Evolutionary conservation across 2,329 filamentous ascomycete genomes (phyloP).

Genomic region (Ophiostoma australiae): DNA sequence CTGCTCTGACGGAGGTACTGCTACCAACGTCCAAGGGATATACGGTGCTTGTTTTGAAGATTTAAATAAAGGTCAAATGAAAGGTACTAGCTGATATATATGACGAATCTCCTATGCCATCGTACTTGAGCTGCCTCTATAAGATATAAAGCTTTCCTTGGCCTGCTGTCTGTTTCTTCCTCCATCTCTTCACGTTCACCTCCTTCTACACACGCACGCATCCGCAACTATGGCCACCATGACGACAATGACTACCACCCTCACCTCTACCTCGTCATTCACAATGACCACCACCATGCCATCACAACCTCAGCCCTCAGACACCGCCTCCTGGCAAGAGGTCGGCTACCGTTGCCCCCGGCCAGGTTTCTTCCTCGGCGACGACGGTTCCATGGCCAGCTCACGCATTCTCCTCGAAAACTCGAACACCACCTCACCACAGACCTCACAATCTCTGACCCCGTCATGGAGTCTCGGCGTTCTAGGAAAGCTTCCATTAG

Average conservation of each 20-base stretch:
- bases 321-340: conserved; percentile 24
- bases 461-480: conserved; percentile 23
- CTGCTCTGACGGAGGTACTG: not conserved
- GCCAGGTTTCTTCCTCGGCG: conserved; percentile 28
- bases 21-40: not conserved
- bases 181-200: not conserved
- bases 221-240: conserved; percentile 1
- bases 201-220: not conserved
- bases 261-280: not conserved
- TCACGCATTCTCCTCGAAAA: conserved; percentile 16
- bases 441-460: not conserved
- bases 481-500: conserved; percentile 23
- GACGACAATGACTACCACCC: not conserved
- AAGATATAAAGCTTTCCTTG: not conserved
- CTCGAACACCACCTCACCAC: not conserved
- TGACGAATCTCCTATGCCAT: not conserved
- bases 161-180: not conserved
- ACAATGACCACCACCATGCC: not conserved
- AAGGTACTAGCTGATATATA: not conserved
- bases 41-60: not conserved
- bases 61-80: not conserved
- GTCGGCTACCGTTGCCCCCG: conserved; percentile 26
- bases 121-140: not conserved
- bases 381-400: conserved; percentile 24
- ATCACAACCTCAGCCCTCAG: not conserved